Conservation (phyloP, 2,329 filamentous ascomycete species). For the Exserohilum turcica region DNA sequence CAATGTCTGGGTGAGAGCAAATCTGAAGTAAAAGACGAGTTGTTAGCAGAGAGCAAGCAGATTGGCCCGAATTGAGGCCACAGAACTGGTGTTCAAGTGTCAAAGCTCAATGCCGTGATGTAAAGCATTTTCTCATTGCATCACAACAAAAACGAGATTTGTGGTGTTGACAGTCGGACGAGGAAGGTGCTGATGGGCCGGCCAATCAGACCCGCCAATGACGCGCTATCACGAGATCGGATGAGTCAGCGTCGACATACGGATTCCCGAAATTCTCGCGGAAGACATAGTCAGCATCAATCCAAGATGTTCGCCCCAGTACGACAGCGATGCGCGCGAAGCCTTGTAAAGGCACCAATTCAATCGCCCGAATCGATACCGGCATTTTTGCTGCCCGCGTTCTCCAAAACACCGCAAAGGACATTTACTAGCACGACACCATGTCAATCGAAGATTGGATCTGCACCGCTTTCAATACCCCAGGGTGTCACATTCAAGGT, state of each 20-base stretch:
- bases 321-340: conserved; percentile 60
- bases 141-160: not conserved
- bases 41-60: conserved; percentile 15
- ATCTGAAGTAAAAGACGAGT: conserved; percentile 14
- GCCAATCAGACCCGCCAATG: conserved; percentile 11
- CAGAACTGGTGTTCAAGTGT: not conserved
- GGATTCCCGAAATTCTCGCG: conserved; percentile 35
- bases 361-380: conserved; percentile 62
- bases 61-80: not conserved
- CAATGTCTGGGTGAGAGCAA: conserved; percentile 21
- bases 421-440: conserved; percentile 74
- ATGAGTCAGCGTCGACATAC: conserved; percentile 22
- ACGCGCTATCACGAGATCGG: conserved; percentile 20
- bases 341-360: conserved; percentile 56
- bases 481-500: conserved; percentile 69
- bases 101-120: not conserved
- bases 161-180: conserved; percentile 7
- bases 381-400: conserved; percentile 73
- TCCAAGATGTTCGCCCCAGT: conserved; percentile 68
- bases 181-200: not conserved
- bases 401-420: conserved; percentile 58
- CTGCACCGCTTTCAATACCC: conserved; percentile 58
- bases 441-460: conserved; percentile 81
- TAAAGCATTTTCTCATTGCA: not conserved
- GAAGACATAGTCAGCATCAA: conserved; percentile 15